Base-by-base conservation (phyloP, 306 rosid genomes). In the Quercus cerris region DNA sequence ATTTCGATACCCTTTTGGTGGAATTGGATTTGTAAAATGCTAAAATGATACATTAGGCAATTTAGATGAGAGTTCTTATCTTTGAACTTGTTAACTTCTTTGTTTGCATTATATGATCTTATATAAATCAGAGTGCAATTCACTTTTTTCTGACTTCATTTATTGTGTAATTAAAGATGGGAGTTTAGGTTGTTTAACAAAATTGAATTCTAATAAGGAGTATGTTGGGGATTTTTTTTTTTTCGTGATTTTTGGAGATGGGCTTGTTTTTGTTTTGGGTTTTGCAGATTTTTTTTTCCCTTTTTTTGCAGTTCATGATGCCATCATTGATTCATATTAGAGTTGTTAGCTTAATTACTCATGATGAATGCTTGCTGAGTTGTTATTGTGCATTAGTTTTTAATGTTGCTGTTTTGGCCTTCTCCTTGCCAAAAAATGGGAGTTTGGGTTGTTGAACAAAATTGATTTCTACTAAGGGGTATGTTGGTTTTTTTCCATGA, bases 321-420 rank as follows among this genome's bases (percentile, higher is more conserved):
- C 67, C 75, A 72, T 83, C 82, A 64, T 86, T 77, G 75, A 83
- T 82, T 85, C 23, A 59, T 51, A n/a, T 52, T 25, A 44, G 14
- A 33, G 63, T 63, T 63, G 56, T 46, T 70, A 20, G 23, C 46
- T 62, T 54, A 30, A 64, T 64, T 64, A 33, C 59, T 63, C 30
- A 30, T 31, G 41, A 20, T 7, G n/a, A 49, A 49, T 49, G 3
- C 77, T 82, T 75, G 63, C 79, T 69, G 57, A 72, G 74, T 76
- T 81, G 69, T 78, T 71, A 64, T 41, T 57, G 64, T 73, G 49
- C 58, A 56, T 56, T 70, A 78, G 70, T 76, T 59, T 19, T 22
- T 80, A 44, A 15, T 51, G 28, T 44, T 38, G 20, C 74, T 44
- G 19, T 46, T n/a, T 3, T 70, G 31, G 18, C 11, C 20, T 55